A percentile compares a stretch with the other conserved stretches of the same genome.
Evolutionary conservation across 345 rosid species (phyloP).

Genomic region (Cochlearia excelsa): DNA sequence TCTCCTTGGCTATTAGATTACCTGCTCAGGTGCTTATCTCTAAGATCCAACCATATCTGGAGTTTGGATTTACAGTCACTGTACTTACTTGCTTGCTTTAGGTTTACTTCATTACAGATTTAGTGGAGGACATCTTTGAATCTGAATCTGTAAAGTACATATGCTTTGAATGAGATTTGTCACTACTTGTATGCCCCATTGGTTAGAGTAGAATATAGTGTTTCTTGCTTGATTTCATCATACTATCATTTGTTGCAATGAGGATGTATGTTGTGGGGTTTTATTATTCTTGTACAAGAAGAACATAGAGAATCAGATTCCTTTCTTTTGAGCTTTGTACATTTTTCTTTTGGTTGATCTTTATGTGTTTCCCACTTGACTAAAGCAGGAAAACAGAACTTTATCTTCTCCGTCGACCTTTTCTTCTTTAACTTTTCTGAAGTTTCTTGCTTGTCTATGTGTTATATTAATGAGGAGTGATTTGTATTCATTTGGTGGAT

Average conservation of each 20-base stretch:
- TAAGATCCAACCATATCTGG: slow-evolving; percentile 13
- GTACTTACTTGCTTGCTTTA: neutral
- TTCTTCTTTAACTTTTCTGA: slow-evolving; percentile 21
- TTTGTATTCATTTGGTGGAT: neutral
- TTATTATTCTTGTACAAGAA: slow-evolving; percentile 12
- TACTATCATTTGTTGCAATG: neutral
- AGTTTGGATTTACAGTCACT: slow-evolving; percentile 1
- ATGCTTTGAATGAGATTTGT: slow-evolving; percentile 19
- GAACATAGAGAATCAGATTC: slow-evolving; percentile 31
- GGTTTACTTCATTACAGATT: neutral
- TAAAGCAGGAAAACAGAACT: slow-evolving; percentile 15
- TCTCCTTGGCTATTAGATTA: slow-evolving; percentile 86
- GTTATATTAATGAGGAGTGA: slow-evolving; percentile 7
- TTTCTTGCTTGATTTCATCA: neutral
- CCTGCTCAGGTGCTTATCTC: slow-evolving; percentile 70
- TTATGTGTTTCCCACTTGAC: slow-evolving; percentile 16
- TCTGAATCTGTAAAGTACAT: slow-evolving; percentile 10
- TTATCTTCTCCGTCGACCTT: slow-evolving; percentile 21
- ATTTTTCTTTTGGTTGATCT: slow-evolving; percentile 5
- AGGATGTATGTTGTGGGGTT: neutral
- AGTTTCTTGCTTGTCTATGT: slow-evolving; percentile 23
- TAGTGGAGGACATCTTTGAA: neutral
- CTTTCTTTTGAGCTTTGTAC: neutral
- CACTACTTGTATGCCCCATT: slow-evolving; percentile 9
- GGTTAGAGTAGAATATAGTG: neutral